Base-by-base conservation (phyloP, 1,139 yeast species). In the Geotrichum candidum region DNA sequence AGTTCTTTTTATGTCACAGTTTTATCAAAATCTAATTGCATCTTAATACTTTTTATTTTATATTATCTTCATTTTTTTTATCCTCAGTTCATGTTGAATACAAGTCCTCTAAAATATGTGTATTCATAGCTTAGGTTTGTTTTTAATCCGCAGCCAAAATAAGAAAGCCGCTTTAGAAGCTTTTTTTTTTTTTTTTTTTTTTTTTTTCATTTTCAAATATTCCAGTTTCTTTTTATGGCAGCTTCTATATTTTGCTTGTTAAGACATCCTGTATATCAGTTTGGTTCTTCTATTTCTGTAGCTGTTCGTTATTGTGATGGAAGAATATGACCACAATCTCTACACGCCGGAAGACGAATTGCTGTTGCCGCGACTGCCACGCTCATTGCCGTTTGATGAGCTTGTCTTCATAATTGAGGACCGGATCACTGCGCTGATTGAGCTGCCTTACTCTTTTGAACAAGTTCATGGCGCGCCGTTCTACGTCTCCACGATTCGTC, bases 341-440 rank as follows among this genome's bases (percentile, higher is more conserved):
- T 33, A 60, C 15, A 41, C 57, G 11, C 56, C 57, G 3, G 54
- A 53, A n/a, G 55, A 60, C 18, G 62, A 60, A 22, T 54, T 60
- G 25, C 23, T 57, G 15, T 38, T 60, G n/a, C 62, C 62, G 11
- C 58, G 58, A 23, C 57, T 60, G 15, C 62, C 62, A 15, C 27
- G 62, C 41, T 53, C 57, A 23, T 41, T 60, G 22, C 62, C 62
- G 7, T 60, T 60, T 51, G 62, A 60, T 46, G 62, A 53, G 23
- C 54, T 60, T 23, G 63, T 61, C 7, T 61, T 61, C 48, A 57
- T 61, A 13, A 57, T 61, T 51, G 63, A 61, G 45, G 60, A 61
- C 41, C 53, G 58, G 31, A 57, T 61, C n/a, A 57, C 63, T 6
- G 58, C 55, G 11, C 51, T 61, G 10, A 51, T 61, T 18, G 56